Evolutionary conservation across 2,329 filamentous ascomycete genomes (phyloP), one percentile per base, ranked within the genome.

Genomic region (Apiospora pterosperma): DNA sequence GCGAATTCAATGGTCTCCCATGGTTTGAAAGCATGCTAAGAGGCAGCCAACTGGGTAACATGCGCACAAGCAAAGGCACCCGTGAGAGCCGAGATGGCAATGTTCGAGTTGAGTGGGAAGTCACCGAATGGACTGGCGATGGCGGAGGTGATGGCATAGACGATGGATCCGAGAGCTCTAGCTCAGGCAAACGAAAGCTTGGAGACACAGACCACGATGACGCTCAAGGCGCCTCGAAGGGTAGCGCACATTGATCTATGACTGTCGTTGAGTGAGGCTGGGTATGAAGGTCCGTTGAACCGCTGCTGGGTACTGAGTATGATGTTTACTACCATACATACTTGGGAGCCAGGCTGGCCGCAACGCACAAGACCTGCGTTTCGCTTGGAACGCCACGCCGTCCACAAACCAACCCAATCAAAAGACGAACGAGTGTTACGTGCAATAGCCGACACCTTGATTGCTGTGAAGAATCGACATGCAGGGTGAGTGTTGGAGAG

Each of bases 1-100:
- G 86, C 0, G 82, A 92, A 58, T 88, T 88, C 4, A 92, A 89
- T 81, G 90, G 90, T 3, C 84, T 95, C 34, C 91, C 93, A 0
- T 97, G 93, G 92, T 95, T 97, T 70, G 92, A 97, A 70, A 86
- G 87, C 68, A 84, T 97, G 82, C 85, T 96, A 3, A 86, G 92
- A 71, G 90, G 92, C 63, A 94, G 92, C 69, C 83, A 83, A 42
- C 79, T 97, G 48, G 92, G 91, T 2, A 88, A 84, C 61, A 82
- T 91, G 76, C 88, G 87, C 74, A 86, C 86, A 69, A 84, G 87
- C 19, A 84, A 85, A 64, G 85, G 87, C 31, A 78, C 83, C 38
- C 77, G 77, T 59, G 73, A 75, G 61, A 89, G 85, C 61, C 78
- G 79, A n/a, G 88, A 92, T 73, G 90, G 90, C 19, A 83, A 80